phyloP scores from a whole-genome alignment of 176 grass and related monocot species.

The Themeda triandra region DNA sequence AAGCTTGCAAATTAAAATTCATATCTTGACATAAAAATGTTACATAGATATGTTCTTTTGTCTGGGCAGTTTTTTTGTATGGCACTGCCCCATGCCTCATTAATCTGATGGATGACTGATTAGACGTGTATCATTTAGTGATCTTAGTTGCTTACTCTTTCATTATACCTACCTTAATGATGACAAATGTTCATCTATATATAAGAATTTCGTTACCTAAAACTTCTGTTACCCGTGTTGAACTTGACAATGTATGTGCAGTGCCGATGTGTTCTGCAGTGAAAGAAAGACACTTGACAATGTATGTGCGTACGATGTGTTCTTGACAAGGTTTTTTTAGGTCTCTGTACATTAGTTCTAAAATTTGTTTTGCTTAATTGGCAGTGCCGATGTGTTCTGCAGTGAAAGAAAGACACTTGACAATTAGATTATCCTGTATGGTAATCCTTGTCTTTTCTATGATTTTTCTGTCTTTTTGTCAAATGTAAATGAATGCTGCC shows the following conservation, averaged over 20 bases:
- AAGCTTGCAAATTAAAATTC: neutral
- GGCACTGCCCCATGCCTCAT: neutral
- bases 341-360: neutral
- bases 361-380: neutral
- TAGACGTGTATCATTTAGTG: neutral
- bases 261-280: no score
- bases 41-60: neutral
- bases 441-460: neutral
- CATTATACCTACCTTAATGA: neutral
- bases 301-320: no score
- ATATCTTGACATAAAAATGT: neutral
- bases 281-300: no score
- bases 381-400: neutral
- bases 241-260: neutral
- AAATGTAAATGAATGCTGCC: neutral
- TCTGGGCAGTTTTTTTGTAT: neutral
- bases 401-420: neutral
- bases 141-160: neutral
- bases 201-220: neutral
- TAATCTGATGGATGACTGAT: neutral
- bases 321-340: neutral
- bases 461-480: neutral
- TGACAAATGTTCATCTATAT: neutral
- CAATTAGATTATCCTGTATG: neutral
- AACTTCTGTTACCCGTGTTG: neutral